phyloP scores from a whole-genome alignment of 257 asterid species.

The Jaltomata sinuosa region DNA sequence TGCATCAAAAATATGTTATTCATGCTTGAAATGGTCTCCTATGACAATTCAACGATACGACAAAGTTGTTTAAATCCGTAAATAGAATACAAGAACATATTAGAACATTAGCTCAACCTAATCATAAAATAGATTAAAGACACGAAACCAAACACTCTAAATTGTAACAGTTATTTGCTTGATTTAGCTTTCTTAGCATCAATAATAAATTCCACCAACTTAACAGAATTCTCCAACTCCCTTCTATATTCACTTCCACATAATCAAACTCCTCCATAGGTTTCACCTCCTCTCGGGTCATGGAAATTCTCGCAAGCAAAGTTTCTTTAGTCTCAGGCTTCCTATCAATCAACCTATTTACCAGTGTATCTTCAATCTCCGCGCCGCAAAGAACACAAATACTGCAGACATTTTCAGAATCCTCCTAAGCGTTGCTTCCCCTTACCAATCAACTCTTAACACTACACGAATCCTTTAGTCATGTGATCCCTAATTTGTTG shows the following conservation, averaged over 20 bases:
- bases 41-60: not conserved
- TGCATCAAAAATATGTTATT: not conserved
- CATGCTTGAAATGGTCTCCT: not conserved
- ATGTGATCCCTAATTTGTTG: no score
- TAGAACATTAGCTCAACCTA: not conserved
- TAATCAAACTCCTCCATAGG: conserved; percentile 70
- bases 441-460: no score
- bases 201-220: conserved; percentile 58
- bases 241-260: conserved; percentile 77
- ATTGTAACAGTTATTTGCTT: conserved; percentile 42
- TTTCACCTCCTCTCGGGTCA: conserved; percentile 76
- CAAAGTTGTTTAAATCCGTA: not conserved
- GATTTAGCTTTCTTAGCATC: conserved; percentile 89
- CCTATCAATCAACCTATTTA: conserved; percentile 72
- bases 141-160: conserved; percentile 8
- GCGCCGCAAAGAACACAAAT: conserved; percentile 72
- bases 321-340: conserved; percentile 62
- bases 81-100: not conserved
- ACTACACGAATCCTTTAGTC: no score
- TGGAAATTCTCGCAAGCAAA: conserved; percentile 62
- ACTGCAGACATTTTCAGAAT: conserved; percentile 51
- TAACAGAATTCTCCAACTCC: conserved; percentile 64
- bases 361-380: conserved; percentile 88
- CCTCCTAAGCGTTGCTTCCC: no score
- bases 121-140: not conserved